These are phyloP conservation scores for Erodium chrysanthum DNA, from an alignment of 441 rosid species.

Conservation along the genomic window DNA sequence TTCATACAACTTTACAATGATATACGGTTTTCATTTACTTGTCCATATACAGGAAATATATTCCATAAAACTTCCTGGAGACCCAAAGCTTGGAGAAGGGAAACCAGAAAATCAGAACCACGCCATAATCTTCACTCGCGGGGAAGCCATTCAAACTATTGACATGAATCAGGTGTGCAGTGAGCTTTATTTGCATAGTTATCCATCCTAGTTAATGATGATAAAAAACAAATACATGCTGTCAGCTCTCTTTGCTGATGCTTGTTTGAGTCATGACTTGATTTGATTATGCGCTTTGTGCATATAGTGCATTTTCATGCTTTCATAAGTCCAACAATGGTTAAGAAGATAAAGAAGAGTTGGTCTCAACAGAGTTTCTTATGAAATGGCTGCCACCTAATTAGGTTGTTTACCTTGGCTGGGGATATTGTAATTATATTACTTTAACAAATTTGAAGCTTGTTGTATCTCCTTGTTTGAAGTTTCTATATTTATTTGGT, in stretches of 20 bases:
- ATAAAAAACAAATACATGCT: neutral
- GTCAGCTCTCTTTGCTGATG: neutral
- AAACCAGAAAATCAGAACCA: slow-evolving; percentile 99
- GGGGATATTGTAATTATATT: neutral
- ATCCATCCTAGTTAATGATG: neutral
- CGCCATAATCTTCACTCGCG: slow-evolving; percentile 93
- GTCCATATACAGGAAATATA: slow-evolving; percentile 57
- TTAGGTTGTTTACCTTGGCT: too few species aligned
- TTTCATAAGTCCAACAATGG: too few species aligned
- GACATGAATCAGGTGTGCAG: slow-evolving; percentile 90
- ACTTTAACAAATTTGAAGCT: neutral
- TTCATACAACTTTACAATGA: neutral
- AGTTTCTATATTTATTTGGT: neutral
- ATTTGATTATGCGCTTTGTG: too few species aligned
- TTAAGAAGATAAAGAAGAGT: too few species aligned
- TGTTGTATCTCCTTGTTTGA: neutral
- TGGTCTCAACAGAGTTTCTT: too few species aligned
- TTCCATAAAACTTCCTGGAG: slow-evolving; percentile 87
- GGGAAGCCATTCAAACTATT: slow-evolving; percentile 92
- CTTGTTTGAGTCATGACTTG: too few species aligned
- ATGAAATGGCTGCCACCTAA: too few species aligned
- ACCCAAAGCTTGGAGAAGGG: slow-evolving; percentile 97
- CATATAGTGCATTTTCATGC: too few species aligned
- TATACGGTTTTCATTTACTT: neutral
- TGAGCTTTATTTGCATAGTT: neutral